phyloP scores from a whole-genome alignment of 352 stramenopile genomes.

The Pythium volutum region DNA sequence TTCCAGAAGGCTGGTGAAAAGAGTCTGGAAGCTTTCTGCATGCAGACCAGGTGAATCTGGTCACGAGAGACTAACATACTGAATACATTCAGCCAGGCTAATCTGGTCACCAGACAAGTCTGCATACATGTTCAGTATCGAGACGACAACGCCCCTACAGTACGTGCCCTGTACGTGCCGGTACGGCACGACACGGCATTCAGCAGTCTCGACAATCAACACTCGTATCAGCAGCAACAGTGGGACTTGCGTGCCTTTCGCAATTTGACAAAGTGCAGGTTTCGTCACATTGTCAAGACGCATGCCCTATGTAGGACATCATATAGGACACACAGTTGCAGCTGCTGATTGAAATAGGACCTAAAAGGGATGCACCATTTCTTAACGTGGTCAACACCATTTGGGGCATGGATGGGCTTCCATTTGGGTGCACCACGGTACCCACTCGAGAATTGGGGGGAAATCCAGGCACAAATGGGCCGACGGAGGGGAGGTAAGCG shows the following conservation, averaged over 20 bases:
- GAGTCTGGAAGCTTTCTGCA: too few relatives aligned
- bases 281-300: not conserved
- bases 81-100: not conserved
- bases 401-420: not conserved
- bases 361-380: too few relatives aligned
- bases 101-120: not conserved
- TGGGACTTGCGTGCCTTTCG: not conserved
- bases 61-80: too few relatives aligned
- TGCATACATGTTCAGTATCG: too few relatives aligned
- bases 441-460: not conserved
- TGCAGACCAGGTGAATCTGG: too few relatives aligned
- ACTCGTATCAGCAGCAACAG: not conserved
- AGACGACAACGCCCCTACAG: too few relatives aligned
- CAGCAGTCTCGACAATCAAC: conserved; percentile 2
- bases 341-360: too few relatives aligned
- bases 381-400: not conserved
- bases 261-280: not conserved
- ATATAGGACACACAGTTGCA: too few relatives aligned
- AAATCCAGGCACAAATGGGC: conserved; percentile 8
- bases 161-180: too few relatives aligned
- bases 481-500: conserved; percentile 2
- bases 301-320: too few relatives aligned
- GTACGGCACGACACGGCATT: too few relatives aligned
- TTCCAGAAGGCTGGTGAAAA: too few relatives aligned
- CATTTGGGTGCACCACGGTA: not conserved